phyloP scores from a whole-genome alignment of 495 filamentous ascomycete species.

The Penicillium parvum region DNA sequence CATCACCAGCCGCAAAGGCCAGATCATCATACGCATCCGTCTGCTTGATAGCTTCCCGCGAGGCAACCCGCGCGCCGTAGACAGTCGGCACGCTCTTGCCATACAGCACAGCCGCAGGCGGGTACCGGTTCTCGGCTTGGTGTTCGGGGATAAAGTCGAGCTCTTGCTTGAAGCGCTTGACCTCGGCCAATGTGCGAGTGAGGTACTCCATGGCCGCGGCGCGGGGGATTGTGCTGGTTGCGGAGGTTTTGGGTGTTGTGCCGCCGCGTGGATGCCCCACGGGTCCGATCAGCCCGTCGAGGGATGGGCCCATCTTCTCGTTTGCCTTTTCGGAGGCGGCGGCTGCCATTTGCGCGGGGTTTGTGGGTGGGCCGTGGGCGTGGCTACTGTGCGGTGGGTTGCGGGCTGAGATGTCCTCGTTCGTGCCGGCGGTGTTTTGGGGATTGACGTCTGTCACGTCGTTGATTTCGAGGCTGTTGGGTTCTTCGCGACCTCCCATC shows the following conservation, averaged over 20 bases:
- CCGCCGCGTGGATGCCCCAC: conserved; percentile 25
- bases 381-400: background rate
- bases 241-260: conserved; percentile 32
- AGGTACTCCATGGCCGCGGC: conserved; percentile 66
- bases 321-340: conserved; percentile 7
- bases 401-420: conserved; percentile 7
- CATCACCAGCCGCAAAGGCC: conserved; percentile 82
- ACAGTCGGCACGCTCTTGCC: conserved; percentile 84
- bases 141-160: conserved; percentile 57
- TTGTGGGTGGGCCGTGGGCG: background rate
- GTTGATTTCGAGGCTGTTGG: conserved; percentile 17
- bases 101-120: conserved; percentile 81
- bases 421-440: conserved; percentile 1
- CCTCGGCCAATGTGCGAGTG: conserved; percentile 65
- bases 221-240: conserved; percentile 46
- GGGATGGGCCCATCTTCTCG: conserved; percentile 5
- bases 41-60: conserved; percentile 63
- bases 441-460: conserved; percentile 4
- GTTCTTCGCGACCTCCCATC: conserved; percentile 21
- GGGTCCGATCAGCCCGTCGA: conserved; percentile 41
- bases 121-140: conserved; percentile 65
- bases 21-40: conserved; percentile 83
- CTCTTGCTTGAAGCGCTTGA: conserved; percentile 68
- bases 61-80: conserved; percentile 66
- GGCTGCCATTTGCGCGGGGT: conserved; percentile 8